Evolutionary conservation across 2,329 filamentous ascomycete genomes (phyloP).

Genomic region (Cryphonectria nitschkei): DNA sequence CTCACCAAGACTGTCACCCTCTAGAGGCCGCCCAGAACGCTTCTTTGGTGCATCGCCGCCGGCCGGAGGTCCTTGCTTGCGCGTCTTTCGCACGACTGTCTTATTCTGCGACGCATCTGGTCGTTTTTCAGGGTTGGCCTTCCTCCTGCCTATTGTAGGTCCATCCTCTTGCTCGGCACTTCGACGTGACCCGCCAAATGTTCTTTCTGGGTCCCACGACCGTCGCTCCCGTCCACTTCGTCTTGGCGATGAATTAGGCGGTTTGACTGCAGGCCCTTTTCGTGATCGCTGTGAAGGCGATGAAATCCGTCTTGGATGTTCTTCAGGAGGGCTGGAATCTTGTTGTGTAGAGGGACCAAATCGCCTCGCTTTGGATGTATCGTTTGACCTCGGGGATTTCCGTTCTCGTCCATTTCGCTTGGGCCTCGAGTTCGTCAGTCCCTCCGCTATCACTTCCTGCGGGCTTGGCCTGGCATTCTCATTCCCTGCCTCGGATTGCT

Average conservation of each 20-base stretch:
- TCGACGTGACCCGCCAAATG: neutral
- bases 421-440: constrained; percentile 20
- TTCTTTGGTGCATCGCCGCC: neutral
- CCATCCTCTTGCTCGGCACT: constrained; percentile 2
- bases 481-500: neutral
- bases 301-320: neutral
- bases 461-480: neutral
- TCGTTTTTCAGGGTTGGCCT: neutral
- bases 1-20: constrained; percentile 6
- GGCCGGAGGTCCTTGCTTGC: neutral
- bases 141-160: neutral
- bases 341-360: neutral
- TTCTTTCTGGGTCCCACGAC: neutral
- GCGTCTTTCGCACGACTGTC: neutral
- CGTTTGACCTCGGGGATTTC: constrained; percentile 1
- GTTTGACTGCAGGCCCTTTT: constrained; percentile 1
- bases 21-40: constrained; percentile 12
- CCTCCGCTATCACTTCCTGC: constrained; percentile 31
- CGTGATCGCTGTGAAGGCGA: constrained; percentile 5
- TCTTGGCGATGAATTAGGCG: constrained; percentile 11
- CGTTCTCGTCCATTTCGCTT: constrained; percentile 19
- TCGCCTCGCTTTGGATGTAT: neutral
- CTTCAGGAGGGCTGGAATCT: neutral
- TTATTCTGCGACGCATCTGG: neutral
- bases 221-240: constrained; percentile 18